phyloP scores from a whole-genome alignment of 1,139 yeast genomes.

The Lodderomyces theae region DNA sequence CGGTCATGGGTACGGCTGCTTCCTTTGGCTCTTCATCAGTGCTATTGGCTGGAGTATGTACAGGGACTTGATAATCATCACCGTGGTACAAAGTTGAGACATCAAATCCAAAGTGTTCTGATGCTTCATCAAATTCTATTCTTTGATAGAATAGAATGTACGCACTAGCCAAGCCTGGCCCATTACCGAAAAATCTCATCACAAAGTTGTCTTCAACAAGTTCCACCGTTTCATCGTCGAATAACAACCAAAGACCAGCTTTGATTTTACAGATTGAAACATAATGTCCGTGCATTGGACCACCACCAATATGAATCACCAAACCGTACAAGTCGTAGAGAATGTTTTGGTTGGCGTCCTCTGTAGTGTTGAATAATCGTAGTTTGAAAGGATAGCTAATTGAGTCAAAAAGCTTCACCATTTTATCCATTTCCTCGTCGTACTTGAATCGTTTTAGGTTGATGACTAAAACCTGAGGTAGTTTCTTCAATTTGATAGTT shows the following conservation, averaged over 20 bases:
- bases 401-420: conserved; percentile 83
- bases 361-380: conserved; percentile 73
- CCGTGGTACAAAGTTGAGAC: conserved; percentile 34
- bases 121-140: conserved; percentile 21
- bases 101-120: conserved; percentile 36
- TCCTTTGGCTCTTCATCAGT: conserved; percentile 11
- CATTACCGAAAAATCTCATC: conserved; percentile 83
- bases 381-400: conserved; percentile 77
- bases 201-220: conserved; percentile 82
- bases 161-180: conserved; percentile 87
- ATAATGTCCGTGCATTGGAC: conserved; percentile 97
- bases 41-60: not conserved
- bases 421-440: conserved; percentile 75
- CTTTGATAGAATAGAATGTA: conserved; percentile 74
- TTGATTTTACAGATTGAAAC: conserved; percentile 81
- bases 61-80: conserved; percentile 20
- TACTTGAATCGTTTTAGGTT: conserved; percentile 91
- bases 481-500: conserved; percentile 73
- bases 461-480: conserved; percentile 77
- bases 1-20: not conserved
- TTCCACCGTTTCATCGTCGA: conserved; percentile 95
- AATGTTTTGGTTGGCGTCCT: conserved; percentile 33
- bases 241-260: conserved; percentile 81
- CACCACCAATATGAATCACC: conserved; percentile 94
- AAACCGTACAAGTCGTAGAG: conserved; percentile 81